Base-by-base conservation (phyloP, 352 stramenopile species). In the Pythium aphanidermatum region DNA sequence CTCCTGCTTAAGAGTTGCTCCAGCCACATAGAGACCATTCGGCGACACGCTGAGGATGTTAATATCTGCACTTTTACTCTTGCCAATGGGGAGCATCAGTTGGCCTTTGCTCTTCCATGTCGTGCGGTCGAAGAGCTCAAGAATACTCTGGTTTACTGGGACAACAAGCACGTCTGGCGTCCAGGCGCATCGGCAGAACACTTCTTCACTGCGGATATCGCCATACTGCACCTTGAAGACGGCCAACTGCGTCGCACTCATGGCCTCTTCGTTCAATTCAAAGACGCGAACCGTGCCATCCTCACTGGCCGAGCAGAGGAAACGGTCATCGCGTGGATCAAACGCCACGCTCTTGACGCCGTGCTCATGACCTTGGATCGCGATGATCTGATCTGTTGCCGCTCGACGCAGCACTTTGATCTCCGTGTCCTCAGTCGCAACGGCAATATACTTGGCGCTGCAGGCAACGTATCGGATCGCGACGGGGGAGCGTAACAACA, bases 21-120 rank as follows among this genome's bases (percentile, higher is more conserved):
- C 81, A 1, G 72, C 74, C 16, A 93, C 51, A 41, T 91, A 89
- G 28, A 66, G 50, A n/a, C 81, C 81, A 49, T 93, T 91, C 0
- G 78, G 74, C 8, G 81, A 93, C 51, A 93, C 91, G 11, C 57
- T 66, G 17, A 91, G 17, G 24, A 86, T 65, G 38, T 88, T 83
- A 24, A 91, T 54, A 54, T 90, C 74, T 5, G 78, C 55, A 35
- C 46, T 58, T 13, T 60, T 80, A 32, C 70, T 85, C 21, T 63
- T 72, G 33, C 66, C 68, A 17, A 81, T 64, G 1, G 81, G 81
- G 9, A 93, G 52, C 53, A 74, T 51, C 9, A 93, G 32, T 31
- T 63, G 66, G 1, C 50, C 35, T 9, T 46, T 50, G 16, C 57
- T 74, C 19, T 54, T 50, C 78, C 81, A 93, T 3, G 49, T 65